These are phyloP conservation scores for Hypoxylon subgilvum DNA, from an alignment of 495 filamentous ascomycete genomes.

Conservation along the genomic window DNA sequence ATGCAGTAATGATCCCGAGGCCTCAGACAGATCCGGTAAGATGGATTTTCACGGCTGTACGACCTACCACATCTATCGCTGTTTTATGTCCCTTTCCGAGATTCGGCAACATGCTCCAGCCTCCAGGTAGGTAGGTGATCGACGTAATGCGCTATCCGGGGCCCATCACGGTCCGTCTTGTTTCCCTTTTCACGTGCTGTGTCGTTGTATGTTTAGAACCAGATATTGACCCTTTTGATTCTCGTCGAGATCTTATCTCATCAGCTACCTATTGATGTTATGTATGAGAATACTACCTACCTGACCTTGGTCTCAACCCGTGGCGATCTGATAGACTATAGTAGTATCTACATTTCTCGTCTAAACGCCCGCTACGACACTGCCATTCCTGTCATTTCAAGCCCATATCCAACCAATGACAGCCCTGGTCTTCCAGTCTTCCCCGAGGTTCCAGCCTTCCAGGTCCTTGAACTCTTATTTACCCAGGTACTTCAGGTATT, in stretches of 20 bases:
- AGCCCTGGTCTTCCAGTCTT: slow-evolving; percentile 23
- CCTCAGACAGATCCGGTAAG: slow-evolving; percentile 35
- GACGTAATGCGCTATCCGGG: neutral
- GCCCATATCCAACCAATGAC: slow-evolving; percentile 13
- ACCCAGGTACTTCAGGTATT: too few relatives aligned
- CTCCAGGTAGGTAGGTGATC: slow-evolving; percentile 8
- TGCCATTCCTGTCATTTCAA: slow-evolving; percentile 37
- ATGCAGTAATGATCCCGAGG: slow-evolving; percentile 1
- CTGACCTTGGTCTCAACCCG: too few relatives aligned
- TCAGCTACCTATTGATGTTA: too few relatives aligned
- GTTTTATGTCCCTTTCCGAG: slow-evolving; percentile 27
- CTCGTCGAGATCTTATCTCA: too few relatives aligned
- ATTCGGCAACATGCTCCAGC: neutral
- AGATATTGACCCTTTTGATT: neutral
- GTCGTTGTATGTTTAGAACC: slow-evolving; percentile 10
- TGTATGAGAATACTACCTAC: too few relatives aligned
- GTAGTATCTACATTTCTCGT: too few relatives aligned
- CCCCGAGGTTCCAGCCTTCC: too few relatives aligned
- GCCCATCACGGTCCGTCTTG: slow-evolving; percentile 10
- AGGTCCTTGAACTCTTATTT: too few relatives aligned
- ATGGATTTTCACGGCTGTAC: slow-evolving; percentile 30
- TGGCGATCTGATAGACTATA: slow-evolving; percentile 1
- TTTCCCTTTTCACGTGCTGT: slow-evolving; percentile 23
- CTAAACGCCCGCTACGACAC: slow-evolving; percentile 33
- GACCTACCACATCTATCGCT: slow-evolving; percentile 15